A percentile compares a stretch with the other conserved stretches of the same genome.
These are phyloP conservation scores for Suillus spraguei DNA, from an alignment of 768 basidiomycete species.

Conservation along the genomic window DNA sequence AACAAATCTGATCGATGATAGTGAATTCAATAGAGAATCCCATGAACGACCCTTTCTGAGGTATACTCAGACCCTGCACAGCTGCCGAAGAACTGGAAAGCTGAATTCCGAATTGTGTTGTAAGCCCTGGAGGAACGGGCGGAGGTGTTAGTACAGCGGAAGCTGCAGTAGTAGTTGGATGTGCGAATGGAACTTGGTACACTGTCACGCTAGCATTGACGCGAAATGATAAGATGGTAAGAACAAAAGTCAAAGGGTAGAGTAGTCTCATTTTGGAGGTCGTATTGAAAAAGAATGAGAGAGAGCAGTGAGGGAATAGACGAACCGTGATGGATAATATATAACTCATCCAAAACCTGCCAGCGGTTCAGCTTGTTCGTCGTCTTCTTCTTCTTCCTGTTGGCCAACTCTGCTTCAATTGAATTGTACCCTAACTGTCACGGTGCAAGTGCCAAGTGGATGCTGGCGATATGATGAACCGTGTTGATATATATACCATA, in stretches of 20 bases:
- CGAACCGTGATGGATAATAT: too few relatives aligned
- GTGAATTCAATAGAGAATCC: constrained; percentile 70
- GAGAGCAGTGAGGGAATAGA: neutral
- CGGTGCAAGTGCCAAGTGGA: too few relatives aligned
- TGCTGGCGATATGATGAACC: too few relatives aligned
- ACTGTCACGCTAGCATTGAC: constrained; percentile 28
- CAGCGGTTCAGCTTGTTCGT: too few relatives aligned
- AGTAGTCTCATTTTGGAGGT: neutral
- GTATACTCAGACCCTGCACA: constrained; percentile 24
- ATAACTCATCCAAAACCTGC: too few relatives aligned
- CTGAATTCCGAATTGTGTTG: constrained; percentile 25
- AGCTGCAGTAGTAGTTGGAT: constrained; percentile 23
- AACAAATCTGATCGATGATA: constrained; percentile 51
- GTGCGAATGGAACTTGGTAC: constrained; percentile 28
- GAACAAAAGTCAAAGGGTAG: constrained; percentile 3
- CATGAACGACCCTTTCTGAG: constrained; percentile 45
- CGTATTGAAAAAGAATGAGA: neutral
- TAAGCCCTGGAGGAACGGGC: constrained; percentile 24
- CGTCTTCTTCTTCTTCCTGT: too few relatives aligned
- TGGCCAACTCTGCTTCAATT: too few relatives aligned
- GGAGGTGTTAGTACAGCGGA: constrained; percentile 32
- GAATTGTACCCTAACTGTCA: too few relatives aligned
- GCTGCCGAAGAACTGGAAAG: constrained; percentile 22
- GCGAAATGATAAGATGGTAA: constrained; percentile 2
- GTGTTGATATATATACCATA: too few relatives aligned